Base-by-base conservation (phyloP, 2,329 filamentous ascomycete species). In the Decorospora gaudefroyi region DNA sequence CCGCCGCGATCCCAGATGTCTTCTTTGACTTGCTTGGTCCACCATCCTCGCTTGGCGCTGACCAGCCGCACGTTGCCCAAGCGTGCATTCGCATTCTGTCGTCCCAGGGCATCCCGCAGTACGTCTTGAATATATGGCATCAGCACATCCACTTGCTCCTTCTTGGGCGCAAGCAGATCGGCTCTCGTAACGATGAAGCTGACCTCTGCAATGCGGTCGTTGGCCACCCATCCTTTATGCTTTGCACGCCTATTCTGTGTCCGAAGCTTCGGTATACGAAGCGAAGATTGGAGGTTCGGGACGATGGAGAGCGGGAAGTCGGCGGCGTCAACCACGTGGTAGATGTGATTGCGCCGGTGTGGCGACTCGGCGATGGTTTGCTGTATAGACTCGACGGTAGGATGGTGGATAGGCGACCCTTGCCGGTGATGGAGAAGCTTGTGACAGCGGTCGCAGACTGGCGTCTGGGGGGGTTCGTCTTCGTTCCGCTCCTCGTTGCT, bases 301-400 rank as follows among this genome's bases (percentile, higher is more conserved):
- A 97, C 78, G 10, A 99, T 73, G 1, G 93, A 96, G 81, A 99
- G 88, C 13, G 93, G 93, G 54, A 99, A 97, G 70, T 99, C 93
- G 48, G 91, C 93, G 2, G 93, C 92, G 64, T 99, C 93, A 15
- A 99, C 76, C 17, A 99, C 79, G 70, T 99, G 93, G 67, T 97
- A 99, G 49, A 99, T 85, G 70, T 96, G 89, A 62, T 99, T 97
- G 65, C 88, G 82, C 66, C 88, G 88, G 72, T 95, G 85, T 0
- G 91, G 91, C 1, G 92, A 95, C 69, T 95, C 89, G 39, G 85
- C 80, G 38, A 99, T 87, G 11, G 90, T 95, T 51, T 90, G 85
- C 54, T 85, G 83, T 38, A 99, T 84, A 2, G 88, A 85, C 29
- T 90, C 81, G 51, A 96, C 79, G 1, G 85, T 86, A 0, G 93